A percentile compares a stretch with the other conserved stretches of the same genome.
Evolutionary conservation across 306 rosid genomes (phyloP).

Genomic region (Vicia faba): DNA sequence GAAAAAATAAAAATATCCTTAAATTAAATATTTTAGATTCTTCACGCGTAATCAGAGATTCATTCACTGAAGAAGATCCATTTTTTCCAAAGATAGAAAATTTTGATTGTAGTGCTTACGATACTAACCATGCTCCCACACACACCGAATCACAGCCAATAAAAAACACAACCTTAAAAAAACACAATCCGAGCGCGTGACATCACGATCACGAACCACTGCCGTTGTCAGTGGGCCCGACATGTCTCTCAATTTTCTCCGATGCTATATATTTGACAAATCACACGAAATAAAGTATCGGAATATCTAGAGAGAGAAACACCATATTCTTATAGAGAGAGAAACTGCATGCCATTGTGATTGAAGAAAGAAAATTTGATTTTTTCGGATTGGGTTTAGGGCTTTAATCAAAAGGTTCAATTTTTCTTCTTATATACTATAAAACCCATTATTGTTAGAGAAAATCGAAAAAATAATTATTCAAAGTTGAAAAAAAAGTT

Average conservation of each 20-base stretch:
- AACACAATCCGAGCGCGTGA: background rate
- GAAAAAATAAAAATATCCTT: slow-evolving; percentile 11
- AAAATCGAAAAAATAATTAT: no score
- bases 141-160: background rate
- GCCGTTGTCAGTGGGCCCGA: background rate
- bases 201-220: background rate
- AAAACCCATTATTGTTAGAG: background rate
- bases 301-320: background rate
- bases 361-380: background rate
- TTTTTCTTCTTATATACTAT: no score
- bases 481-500: background rate
- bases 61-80: no score
- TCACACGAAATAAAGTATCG: background rate
- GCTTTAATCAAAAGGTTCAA: background rate
- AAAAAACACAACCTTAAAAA: no score
- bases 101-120: background rate
- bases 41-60: slow-evolving; percentile 11
- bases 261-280: background rate
- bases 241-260: background rate
- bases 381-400: background rate
- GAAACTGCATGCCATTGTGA: background rate
- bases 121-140: background rate
- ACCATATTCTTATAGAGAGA: background rate
- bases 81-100: no score
- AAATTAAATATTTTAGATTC: slow-evolving; percentile 24